Conservation (phyloP, 495 filamentous ascomycete genomes). For the Penicillium simplicissimum region DNA sequence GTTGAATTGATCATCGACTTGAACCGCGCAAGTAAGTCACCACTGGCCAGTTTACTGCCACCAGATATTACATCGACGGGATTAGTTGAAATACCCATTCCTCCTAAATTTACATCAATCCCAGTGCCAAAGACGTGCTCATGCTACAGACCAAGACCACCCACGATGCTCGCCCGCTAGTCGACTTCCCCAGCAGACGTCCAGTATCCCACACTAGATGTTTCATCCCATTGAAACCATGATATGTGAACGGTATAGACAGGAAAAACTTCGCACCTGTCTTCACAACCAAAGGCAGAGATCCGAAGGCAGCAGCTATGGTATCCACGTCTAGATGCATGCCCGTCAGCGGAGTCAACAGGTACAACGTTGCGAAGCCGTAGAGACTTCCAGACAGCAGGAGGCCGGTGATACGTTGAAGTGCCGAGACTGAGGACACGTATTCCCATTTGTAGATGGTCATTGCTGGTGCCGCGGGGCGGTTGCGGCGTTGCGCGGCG, state of each 20-base stretch:
- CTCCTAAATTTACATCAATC: neutral
- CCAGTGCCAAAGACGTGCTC: slow-evolving; percentile 13
- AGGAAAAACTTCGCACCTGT: slow-evolving; percentile 57
- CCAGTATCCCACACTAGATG: slow-evolving; percentile 19
- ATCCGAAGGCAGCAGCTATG: slow-evolving; percentile 66
- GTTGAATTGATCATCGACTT: neutral
- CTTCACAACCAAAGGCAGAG: slow-evolving; percentile 61
- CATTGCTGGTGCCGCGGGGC: slow-evolving; percentile 78
- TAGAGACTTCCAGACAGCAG: slow-evolving; percentile 57
- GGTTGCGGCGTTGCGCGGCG: slow-evolving; percentile 67
- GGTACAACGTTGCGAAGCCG: slow-evolving; percentile 69
- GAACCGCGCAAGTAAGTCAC: neutral
- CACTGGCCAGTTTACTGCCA: neutral
- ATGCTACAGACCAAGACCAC: slow-evolving; percentile 14
- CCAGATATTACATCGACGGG: neutral
- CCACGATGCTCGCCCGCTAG: slow-evolving; percentile 15
- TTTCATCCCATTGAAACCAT: slow-evolving; percentile 20
- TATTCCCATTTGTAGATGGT: slow-evolving; percentile 76
- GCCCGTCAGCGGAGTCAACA: slow-evolving; percentile 69
- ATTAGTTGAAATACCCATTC: neutral
- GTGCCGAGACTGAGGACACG: slow-evolving; percentile 52
- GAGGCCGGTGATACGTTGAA: slow-evolving; percentile 64
- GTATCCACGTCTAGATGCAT: slow-evolving; percentile 69
- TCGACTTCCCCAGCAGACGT: slow-evolving; percentile 9
- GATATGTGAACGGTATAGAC: slow-evolving; percentile 19